Evolutionary conservation across 2,329 filamentous ascomycete genomes (phyloP).

Genomic region (Beauveria sp.): DNA sequence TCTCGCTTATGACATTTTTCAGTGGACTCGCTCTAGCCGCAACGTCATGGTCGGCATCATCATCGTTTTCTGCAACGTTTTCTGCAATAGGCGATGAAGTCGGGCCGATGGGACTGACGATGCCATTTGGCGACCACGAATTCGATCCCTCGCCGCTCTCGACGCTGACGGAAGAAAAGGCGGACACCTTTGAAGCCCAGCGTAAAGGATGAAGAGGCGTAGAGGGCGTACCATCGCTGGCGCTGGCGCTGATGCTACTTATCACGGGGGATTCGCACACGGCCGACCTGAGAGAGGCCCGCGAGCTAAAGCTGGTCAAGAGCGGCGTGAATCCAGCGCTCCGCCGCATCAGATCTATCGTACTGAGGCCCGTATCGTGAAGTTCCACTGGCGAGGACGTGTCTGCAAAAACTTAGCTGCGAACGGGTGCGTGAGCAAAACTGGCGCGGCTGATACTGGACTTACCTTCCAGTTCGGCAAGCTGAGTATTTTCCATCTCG

Average conservation of each 20-base stretch:
- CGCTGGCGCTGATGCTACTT: not conserved
- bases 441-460: not conserved
- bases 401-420: conserved; percentile 22
- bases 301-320: conserved; percentile 10
- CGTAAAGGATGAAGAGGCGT: not conserved
- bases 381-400: conserved; percentile 39
- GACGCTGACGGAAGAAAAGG: not conserved
- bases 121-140: not conserved
- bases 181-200: not conserved
- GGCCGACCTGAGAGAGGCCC: not conserved
- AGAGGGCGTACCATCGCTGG: not conserved
- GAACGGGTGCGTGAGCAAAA: not conserved
- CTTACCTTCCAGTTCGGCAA: conserved; percentile 43
- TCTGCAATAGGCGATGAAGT: not conserved
- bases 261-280: not conserved
- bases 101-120: conserved; percentile 2
- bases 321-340: conserved; percentile 22
- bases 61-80: not conserved
- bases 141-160: not conserved
- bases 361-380: conserved; percentile 33
- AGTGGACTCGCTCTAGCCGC: not conserved
- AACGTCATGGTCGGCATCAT: not conserved
- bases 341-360: conserved; percentile 30
- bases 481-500: conserved; percentile 36
- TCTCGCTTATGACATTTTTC: not conserved